phyloP scores from a whole-genome alignment of 805 yeast species.

The Starmerella potacharoeniae region DNA sequence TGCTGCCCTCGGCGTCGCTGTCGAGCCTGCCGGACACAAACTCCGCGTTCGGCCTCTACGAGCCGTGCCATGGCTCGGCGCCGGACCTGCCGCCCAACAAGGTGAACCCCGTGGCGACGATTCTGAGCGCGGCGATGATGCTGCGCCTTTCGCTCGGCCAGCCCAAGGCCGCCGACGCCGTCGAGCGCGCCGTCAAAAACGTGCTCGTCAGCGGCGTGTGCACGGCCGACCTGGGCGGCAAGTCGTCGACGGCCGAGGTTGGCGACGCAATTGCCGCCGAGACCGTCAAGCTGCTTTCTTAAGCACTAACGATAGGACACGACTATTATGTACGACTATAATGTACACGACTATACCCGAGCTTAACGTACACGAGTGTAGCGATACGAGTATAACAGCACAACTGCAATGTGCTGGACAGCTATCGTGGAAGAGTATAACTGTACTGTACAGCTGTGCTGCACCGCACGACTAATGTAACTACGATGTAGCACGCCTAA shows the following conservation, averaged over 20 bases:
- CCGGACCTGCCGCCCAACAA: constrained; percentile 81
- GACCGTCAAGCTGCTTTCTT: constrained; percentile 42
- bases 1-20: constrained; percentile 90
- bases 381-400: too few relatives aligned
- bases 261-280: constrained; percentile 85
- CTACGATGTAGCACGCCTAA: too few relatives aligned
- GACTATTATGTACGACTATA: not conserved
- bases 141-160: constrained; percentile 77
- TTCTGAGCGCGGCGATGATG: constrained; percentile 96
- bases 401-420: too few relatives aligned
- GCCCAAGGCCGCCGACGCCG: constrained; percentile 71
- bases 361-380: too few relatives aligned
- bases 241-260: constrained; percentile 74
- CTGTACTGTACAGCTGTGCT: too few relatives aligned
- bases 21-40: constrained; percentile 95
- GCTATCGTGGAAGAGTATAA: too few relatives aligned
- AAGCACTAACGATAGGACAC: not conserved
- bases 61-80: constrained; percentile 98
- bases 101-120: constrained; percentile 93
- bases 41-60: constrained; percentile 89
- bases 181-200: constrained; percentile 75
- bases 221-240: constrained; percentile 86
- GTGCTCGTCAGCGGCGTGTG: constrained; percentile 76
- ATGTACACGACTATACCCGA: not conserved
- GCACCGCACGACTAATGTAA: too few relatives aligned